Evolutionary conservation across 108 stramenopile species (phyloP).

Genomic region (Fistulifera pelliculosa): DNA sequence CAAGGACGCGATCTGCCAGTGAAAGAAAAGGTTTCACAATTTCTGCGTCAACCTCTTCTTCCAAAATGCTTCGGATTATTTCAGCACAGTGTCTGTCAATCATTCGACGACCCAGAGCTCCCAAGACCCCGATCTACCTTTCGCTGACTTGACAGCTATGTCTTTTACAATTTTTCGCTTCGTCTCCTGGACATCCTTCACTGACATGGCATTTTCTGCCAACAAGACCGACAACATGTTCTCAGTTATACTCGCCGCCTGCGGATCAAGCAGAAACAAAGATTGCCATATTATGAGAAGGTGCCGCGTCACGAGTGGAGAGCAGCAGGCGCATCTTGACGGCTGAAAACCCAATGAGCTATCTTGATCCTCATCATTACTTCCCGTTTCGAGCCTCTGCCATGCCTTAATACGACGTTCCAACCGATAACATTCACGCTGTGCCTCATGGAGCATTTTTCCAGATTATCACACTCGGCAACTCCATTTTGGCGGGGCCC

Average conservation of each 20-base stretch:
- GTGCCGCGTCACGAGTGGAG: constrained; percentile 26
- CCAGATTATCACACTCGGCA: constrained; percentile 47
- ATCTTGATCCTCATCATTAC: neutral
- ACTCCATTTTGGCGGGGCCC: neutral
- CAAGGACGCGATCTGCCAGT: no score
- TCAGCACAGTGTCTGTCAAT: no score
- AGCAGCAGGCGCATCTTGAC: constrained; percentile 58
- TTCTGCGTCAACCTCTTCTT: no score
- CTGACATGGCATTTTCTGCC: neutral
- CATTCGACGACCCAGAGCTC: no score
- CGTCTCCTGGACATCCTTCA: no score
- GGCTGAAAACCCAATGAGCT: constrained; percentile 24
- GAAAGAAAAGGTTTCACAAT: no score
- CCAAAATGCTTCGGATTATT: no score
- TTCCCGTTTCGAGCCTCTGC: constrained; percentile 54
- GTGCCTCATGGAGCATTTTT: constrained; percentile 64
- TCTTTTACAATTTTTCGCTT: no score
- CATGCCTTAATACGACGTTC: constrained; percentile 60
- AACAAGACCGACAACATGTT: constrained; percentile 21
- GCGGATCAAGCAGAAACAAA: constrained; percentile 35
- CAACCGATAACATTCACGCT: constrained; percentile 57
- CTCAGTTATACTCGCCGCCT: constrained; percentile 13
- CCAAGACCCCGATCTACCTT: no score
- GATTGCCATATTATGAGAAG: constrained; percentile 31
- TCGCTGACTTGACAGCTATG: no score